Base-by-base conservation (phyloP, 2,329 filamentous ascomycete species). In the Dothistroma pini region DNA sequence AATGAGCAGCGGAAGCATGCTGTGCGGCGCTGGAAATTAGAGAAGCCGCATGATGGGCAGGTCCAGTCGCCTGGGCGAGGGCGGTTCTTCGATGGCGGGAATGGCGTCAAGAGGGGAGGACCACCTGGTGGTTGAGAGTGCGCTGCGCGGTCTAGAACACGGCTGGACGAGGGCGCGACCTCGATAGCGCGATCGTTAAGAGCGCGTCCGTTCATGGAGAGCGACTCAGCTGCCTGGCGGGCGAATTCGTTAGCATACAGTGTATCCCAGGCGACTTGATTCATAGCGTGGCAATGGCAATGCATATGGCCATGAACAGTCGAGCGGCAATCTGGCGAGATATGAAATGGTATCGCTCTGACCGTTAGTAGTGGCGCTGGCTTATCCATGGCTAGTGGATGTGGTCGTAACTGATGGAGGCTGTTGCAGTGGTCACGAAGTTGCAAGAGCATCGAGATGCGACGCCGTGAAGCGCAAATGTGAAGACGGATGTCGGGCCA, bases 1-100 rank as follows among this genome's bases (percentile, higher is more conserved):
- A 96, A 99, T 0, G 93, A 97, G 82, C 95, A 99, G 70, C 95
- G 90, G 89, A 99, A 99, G 79, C 95, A 99, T 56, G 93, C 95
- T 19, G 95, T 97, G 70, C 95, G 91, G 71, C 95, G 91, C 79
- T 99, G 95, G 82, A 99, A 99, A 83, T 99, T 99, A 72, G 92
- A 97, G 81, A 99, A 99, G 63, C 95, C 95, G 74, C 95, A 99
- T 56, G 93, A 97, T 51, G 95, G 95, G 81, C 95, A 99, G 62
- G 93, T 97, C 95, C 95, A 99, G 78, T 99, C 95, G 75, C 95
- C 95, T 44, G 95, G 95, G 60, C 95, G 89, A 64, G 95, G 95
- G 49, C 95, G 88, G 79, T 99, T 99, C 84, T 99, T 99, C 79
- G 93, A 97, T 0, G 95, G 95, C 56, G 95, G 95, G 82, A 99